Conservation (phyloP, 2,329 filamentous ascomycete genomes). For the Aureobasidium sp. region DNA sequence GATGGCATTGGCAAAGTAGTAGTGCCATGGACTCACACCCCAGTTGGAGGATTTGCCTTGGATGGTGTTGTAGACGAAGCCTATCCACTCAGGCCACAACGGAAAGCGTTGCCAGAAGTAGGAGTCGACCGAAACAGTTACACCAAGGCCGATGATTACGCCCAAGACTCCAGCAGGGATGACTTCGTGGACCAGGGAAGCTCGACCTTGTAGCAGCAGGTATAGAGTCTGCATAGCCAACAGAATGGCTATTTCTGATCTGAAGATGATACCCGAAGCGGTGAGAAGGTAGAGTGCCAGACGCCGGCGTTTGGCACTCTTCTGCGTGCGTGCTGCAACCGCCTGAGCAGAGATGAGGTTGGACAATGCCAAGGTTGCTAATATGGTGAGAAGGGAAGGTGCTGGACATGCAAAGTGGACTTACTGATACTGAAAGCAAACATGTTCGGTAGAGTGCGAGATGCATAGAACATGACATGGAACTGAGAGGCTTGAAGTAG, state of each 20-base stretch:
- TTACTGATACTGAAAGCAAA: conserved; percentile 82
- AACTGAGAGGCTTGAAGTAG: conserved; percentile 77
- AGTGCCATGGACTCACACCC: conserved; percentile 79
- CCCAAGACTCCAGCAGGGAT: conserved; percentile 58
- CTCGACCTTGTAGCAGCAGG: conserved; percentile 49
- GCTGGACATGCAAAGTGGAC: conserved; percentile 25
- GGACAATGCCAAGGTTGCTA: conserved; percentile 54
- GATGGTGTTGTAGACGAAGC: conserved; percentile 86
- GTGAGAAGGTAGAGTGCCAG: conserved; percentile 68
- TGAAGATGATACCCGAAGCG: conserved; percentile 73
- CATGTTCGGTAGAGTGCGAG: conserved; percentile 88
- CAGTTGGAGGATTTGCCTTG: conserved; percentile 75
- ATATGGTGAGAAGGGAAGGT: conserved; percentile 24
- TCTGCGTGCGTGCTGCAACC: conserved; percentile 26
- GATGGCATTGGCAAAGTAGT: conserved; percentile 74
- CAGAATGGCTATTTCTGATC: conserved; percentile 78
- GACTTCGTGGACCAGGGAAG: conserved; percentile 48
- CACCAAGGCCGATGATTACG: conserved; percentile 53
- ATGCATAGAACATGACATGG: conserved; percentile 86
- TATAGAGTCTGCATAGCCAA: conserved; percentile 59
- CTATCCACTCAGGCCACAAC: conserved; percentile 83
- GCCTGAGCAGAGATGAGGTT: conserved; percentile 41
- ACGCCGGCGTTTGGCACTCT: conserved; percentile 43
- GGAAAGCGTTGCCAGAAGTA: conserved; percentile 78
- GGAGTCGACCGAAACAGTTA: conserved; percentile 72